Conservation (phyloP, 2,329 filamentous ascomycete genomes). For the Leptosphaerulina australis region DNA sequence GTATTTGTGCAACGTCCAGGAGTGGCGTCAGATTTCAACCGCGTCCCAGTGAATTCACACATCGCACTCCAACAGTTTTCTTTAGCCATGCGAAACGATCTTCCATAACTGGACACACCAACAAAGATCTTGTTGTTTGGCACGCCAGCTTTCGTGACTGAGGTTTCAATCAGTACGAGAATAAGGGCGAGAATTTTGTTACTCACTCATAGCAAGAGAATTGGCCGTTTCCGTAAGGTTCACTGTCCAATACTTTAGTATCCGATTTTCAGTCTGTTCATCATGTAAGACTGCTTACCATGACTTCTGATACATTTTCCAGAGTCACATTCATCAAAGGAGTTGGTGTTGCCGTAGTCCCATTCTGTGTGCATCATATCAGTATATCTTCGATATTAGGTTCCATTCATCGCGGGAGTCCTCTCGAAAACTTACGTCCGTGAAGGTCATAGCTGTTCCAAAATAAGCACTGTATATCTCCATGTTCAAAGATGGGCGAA, state of each 20-base stretch:
- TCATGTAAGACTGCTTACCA: slow-evolving; percentile 49
- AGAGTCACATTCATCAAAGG: slow-evolving; percentile 35
- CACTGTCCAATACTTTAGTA: no score
- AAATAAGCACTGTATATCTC: no score
- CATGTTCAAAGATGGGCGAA: no score
- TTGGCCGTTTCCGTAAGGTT: slow-evolving; percentile 45
- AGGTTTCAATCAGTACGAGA: no score
- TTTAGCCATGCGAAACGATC: slow-evolving; percentile 44
- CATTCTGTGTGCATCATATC: no score
- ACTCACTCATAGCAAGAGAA: slow-evolving; percentile 47
- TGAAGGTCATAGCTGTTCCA: slow-evolving; percentile 49
- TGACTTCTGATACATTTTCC: slow-evolving; percentile 43
- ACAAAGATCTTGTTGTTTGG: slow-evolving; percentile 40
- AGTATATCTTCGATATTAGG: no score
- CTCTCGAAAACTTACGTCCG: no score
- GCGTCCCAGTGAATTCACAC: slow-evolving; percentile 46
- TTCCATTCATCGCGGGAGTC: no score
- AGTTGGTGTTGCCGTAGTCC: slow-evolving; percentile 45
- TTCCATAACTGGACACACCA: slow-evolving; percentile 45
- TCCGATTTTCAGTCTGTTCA: no score
- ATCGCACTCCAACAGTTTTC: slow-evolving; percentile 38
- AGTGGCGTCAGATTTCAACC: slow-evolving; percentile 33
- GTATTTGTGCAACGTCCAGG: slow-evolving; percentile 49
- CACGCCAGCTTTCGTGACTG: slow-evolving; percentile 47
- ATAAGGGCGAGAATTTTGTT: no score